Conservation (phyloP, 1,139 yeast species). For the Groenewaldozyma sp. region DNA sequence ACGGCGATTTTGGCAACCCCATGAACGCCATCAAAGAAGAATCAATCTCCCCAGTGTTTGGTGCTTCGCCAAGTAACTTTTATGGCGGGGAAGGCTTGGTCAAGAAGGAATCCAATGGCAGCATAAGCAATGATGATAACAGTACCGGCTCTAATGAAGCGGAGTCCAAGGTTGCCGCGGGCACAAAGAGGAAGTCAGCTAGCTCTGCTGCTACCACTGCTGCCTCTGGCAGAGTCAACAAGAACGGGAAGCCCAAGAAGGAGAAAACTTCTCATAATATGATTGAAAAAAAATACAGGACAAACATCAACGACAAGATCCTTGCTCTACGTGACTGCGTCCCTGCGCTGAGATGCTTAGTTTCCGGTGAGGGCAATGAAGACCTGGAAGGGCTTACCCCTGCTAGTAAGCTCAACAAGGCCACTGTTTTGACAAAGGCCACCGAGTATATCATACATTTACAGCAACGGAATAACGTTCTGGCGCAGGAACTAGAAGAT, state of each 20-base stretch:
- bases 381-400: slow-evolving; percentile 79
- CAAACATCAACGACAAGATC: slow-evolving; percentile 67
- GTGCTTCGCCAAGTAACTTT: neutral
- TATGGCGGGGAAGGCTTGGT: neutral
- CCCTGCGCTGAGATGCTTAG: slow-evolving; percentile 42
- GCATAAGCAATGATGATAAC: too few relatives aligned
- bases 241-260: slow-evolving; percentile 29
- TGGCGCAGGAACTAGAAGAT: slow-evolving; percentile 46
- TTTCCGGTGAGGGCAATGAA: slow-evolving; percentile 28
- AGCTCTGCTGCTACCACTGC: slow-evolving; percentile 7
- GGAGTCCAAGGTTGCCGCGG: neutral
- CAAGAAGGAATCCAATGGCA: neutral
- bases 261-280: slow-evolving; percentile 65
- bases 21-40: neutral
- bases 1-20: too few relatives aligned
- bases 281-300: slow-evolving; percentile 71
- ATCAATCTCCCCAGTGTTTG: neutral
- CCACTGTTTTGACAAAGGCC: slow-evolving; percentile 79
- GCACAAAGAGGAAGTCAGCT: neutral
- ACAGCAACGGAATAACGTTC: slow-evolving; percentile 54
- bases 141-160: neutral
- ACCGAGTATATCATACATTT: slow-evolving; percentile 83
- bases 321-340: slow-evolving; percentile 65
- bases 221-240: slow-evolving; percentile 18
- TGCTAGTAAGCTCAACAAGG: slow-evolving; percentile 78